Evolutionary conservation across 2,329 filamentous ascomycete genomes (phyloP), one percentile per base, ranked within the genome.

Genomic region (Verticillium longisporum): DNA sequence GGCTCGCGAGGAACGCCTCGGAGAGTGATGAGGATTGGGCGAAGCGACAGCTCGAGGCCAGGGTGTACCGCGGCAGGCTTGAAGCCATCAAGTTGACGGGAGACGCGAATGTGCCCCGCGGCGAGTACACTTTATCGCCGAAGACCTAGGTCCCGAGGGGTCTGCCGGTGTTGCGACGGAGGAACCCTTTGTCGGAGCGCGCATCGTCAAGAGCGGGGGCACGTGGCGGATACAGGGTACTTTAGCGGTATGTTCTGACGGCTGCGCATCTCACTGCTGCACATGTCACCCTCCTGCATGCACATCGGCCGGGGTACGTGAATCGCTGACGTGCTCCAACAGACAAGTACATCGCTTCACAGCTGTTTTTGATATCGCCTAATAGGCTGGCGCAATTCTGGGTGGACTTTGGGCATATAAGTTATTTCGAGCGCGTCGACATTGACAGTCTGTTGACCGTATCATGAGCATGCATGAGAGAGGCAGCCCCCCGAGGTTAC

Each of bases 81-180:
- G 87, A 93, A 72, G 94, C 90, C 0, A 87, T 97, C 69, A 98
- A 98, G 72, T 77, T 99, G 37, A 98, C 94, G 0, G 94, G 94
- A 1, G 94, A 99, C 69, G 86, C 89, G 0, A 96, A 97, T 66
- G 87, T 98, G 14, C 94, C 94, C 0, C 83, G 93, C 9, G 94
- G 93, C 9, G 89, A 97, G 72, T 86, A 88, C 66, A 91, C 90
- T 97, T 96, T 71, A 81, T 91, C 3, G 89, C 87, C 0, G 84
- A 91, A 5, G 92, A 97, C 67, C 84, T 98, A 38, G 88, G 90
- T 0, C 79, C 82, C 0, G 75, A 70, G 0, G 91, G 91, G 0
- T 80, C 88, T 26, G 74, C 94, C 1, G 79, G 87, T 0, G 77
- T 86, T 1, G 85, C 88, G 1, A 77, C 83, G 1, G 88, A 92